A percentile compares a stretch with the other conserved stretches of the same genome.
Conservation (phyloP, 2,329 filamentous ascomycete genomes). For the Lasiodiplodia theobromae region DNA sequence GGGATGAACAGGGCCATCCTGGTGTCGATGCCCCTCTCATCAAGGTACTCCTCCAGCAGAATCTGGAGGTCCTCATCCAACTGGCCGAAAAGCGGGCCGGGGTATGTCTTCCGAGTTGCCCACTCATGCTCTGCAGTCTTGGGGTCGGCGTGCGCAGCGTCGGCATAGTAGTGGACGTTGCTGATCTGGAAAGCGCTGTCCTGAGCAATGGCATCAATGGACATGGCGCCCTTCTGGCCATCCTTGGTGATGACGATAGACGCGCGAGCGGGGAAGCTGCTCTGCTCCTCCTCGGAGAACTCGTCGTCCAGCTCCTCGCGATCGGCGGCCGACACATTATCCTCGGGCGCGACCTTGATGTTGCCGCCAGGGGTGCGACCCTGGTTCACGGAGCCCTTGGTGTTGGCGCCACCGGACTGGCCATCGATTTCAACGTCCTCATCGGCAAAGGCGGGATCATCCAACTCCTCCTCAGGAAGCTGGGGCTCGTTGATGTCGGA, state of each 20-base stretch:
- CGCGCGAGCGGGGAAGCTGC: conserved; percentile 79
- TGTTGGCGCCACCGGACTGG: conserved; percentile 64
- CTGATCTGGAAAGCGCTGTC: conserved; percentile 88
- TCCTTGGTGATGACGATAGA: conserved; percentile 90
- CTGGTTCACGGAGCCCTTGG: conserved; percentile 64
- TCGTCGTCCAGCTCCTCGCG: conserved; percentile 65
- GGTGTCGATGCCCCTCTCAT: conserved; percentile 90
- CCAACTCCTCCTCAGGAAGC: conserved; percentile 59
- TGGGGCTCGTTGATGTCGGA: conserved; percentile 71
- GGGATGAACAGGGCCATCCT: conserved; percentile 88
- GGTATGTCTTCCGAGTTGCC: conserved; percentile 79
- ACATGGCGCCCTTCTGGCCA: conserved; percentile 76
- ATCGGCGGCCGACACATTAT: conserved; percentile 64
- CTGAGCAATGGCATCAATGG: conserved; percentile 85
- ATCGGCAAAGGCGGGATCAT: conserved; percentile 64
- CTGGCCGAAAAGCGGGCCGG: conserved; percentile 90
- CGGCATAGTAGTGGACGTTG: conserved; percentile 86
- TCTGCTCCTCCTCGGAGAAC: conserved; percentile 56
- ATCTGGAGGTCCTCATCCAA: conserved; percentile 96
- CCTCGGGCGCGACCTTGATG: conserved; percentile 63
- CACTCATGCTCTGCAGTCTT: conserved; percentile 78
- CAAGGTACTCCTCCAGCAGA: conserved; percentile 89
- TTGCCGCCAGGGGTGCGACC: conserved; percentile 59
- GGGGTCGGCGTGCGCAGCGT: conserved; percentile 78
- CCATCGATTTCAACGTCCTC: conserved; percentile 57